These are phyloP conservation scores for Fraxinus greggii DNA, from an alignment of 305 asterid genomes.

Conservation along the genomic window DNA sequence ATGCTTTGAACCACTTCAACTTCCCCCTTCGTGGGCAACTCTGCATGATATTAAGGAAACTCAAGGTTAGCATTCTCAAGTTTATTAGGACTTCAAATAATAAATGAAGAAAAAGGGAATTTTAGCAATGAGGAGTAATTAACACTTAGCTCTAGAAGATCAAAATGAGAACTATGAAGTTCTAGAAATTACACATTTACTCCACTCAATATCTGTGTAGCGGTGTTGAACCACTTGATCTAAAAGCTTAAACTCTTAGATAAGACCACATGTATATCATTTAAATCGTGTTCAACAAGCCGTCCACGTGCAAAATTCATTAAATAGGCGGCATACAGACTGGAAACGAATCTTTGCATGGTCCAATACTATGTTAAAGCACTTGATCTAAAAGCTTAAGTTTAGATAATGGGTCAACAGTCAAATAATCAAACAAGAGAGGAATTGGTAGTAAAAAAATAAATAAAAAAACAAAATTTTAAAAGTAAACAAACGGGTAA, in stretches of 20 bases:
- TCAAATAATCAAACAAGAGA: background rate
- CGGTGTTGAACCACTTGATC: background rate
- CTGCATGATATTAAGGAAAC: slow-evolving; percentile 27
- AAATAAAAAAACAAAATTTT: background rate
- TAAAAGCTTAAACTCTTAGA: background rate
- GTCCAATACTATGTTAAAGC: background rate
- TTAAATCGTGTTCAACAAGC: background rate
- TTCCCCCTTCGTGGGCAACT: slow-evolving; percentile 26
- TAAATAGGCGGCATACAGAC: background rate
- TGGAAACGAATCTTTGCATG: background rate
- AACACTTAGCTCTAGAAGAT: background rate
- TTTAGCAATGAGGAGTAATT: background rate
- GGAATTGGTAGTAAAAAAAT: background rate
- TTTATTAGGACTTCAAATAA: background rate
- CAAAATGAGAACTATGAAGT: background rate
- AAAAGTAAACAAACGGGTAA: background rate
- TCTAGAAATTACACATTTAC: background rate
- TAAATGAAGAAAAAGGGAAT: background rate
- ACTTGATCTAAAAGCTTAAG: background rate
- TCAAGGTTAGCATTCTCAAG: background rate
- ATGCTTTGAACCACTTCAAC: slow-evolving; percentile 6
- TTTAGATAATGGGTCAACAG: background rate
- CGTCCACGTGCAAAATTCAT: background rate
- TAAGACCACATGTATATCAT: background rate
- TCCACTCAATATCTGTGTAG: background rate